phyloP scores from a whole-genome alignment of 345 rosid genomes.

The Eutrema japonicum region DNA sequence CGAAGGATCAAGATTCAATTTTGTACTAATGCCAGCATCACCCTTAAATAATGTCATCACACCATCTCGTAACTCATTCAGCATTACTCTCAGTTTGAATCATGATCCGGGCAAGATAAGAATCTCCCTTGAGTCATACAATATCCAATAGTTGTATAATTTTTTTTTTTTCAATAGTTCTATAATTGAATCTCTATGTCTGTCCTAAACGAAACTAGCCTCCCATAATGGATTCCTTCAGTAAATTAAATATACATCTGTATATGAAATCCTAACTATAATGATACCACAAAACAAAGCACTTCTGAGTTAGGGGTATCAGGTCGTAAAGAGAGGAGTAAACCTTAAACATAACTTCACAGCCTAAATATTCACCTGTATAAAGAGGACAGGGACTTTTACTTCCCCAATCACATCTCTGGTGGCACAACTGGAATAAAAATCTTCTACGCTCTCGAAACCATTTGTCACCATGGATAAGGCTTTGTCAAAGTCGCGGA shows the following conservation, averaged over 20 bases:
- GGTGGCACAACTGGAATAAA: constrained; percentile 79
- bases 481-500: constrained; percentile 88
- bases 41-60: constrained; percentile 15
- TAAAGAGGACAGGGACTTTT: constrained; percentile 90
- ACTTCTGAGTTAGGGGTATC: constrained; percentile 11
- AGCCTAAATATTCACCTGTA: constrained; percentile 62
- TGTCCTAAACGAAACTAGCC: constrained; percentile 13
- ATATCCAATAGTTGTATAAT: not conserved
- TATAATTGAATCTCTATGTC: constrained; percentile 1
- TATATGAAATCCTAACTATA: constrained; percentile 17
- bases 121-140: constrained; percentile 22
- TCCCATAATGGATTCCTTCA: constrained; percentile 10
- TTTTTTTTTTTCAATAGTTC: not conserved
- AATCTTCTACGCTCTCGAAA: constrained; percentile 72
- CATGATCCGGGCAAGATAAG: constrained; percentile 20
- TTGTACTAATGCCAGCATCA: constrained; percentile 28
- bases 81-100: constrained; percentile 14
- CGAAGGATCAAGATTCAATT: constrained; percentile 22
- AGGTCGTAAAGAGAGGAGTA: constrained; percentile 7
- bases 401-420: constrained; percentile 66
- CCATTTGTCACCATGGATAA: constrained; percentile 89
- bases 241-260: not conserved
- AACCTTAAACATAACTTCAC: constrained; percentile 15
- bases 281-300: constrained; percentile 16
- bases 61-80: constrained; percentile 17